Conservation (phyloP, 495 filamentous ascomycete species). For the Chaetomidium leptoderma region DNA sequence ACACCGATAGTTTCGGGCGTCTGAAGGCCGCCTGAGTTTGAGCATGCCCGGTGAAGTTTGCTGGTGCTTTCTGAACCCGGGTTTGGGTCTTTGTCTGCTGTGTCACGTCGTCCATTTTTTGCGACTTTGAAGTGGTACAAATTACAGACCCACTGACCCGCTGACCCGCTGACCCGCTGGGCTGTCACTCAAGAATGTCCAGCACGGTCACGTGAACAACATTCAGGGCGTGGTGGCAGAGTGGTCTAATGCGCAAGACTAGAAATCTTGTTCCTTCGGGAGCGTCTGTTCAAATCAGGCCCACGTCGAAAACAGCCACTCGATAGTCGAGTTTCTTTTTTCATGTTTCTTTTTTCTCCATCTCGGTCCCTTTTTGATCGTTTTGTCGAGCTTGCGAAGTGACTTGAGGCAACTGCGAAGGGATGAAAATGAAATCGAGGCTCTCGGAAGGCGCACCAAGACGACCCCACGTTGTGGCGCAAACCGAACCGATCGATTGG, state of each 20-base stretch:
- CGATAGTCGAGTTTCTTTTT: not conserved
- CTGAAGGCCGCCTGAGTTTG: no score
- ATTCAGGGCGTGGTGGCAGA: slow-evolving; percentile 17
- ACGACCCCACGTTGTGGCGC: not conserved
- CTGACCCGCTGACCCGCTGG: not conserved
- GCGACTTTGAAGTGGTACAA: no score
- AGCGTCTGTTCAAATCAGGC: slow-evolving; percentile 26
- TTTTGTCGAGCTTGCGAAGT: not conserved
- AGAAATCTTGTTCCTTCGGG: slow-evolving; percentile 25
- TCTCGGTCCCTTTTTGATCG: not conserved
- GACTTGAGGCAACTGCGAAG: not conserved
- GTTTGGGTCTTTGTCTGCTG: no score
- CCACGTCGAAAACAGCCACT: slow-evolving; percentile 15
- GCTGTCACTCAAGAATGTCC: not conserved
- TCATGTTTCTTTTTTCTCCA: not conserved
- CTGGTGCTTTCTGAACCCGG: no score
- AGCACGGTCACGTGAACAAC: slow-evolving; percentile 3
- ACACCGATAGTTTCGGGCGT: no score
- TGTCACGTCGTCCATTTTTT: no score
- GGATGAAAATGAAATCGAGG: not conserved
- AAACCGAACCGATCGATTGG: not conserved
- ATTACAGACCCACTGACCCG: no score
- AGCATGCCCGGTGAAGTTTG: no score
- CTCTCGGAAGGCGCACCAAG: not conserved
- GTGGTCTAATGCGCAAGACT: slow-evolving; percentile 24